Base-by-base conservation (phyloP, 1,284 basidiomycete genomes). In the Amylostereum areolatum region DNA sequence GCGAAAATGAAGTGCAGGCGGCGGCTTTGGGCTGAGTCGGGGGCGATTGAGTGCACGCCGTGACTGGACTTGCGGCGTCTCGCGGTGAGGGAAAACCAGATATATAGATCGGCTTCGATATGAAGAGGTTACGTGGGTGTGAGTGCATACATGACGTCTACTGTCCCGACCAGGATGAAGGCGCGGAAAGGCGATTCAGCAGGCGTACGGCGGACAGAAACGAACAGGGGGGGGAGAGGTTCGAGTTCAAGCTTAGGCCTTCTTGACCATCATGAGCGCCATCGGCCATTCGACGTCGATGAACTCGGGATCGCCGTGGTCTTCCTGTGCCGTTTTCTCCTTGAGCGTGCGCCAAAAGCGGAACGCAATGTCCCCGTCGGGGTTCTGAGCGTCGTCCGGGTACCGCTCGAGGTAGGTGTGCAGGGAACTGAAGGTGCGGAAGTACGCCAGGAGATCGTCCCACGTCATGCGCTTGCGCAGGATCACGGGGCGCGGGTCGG, bases 221-320 rank as follows among this genome's bases (percentile, higher is more conserved):
- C 18, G 18, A 18, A 18, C 18, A 18, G 18, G 18, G 18, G 18
- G 18, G 18, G 18, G 18, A 18, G 18, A 18, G 18, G 18, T 18
- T 18, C 18, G 18, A 18, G 18, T 18, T 18, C 18, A 18, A 35
- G 25, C 41, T 43, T 27, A 46, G 12, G 40, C 35, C 8, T 41
- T 35, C 57, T 70, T 72, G 27, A 72, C 80, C 54, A 89, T 66
- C 29, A 89, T 62, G 52, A 89, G 56, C 9, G 83, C 84, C 47
- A 90, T 58, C 3, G 86, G 85, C 85, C 85, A 91, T 58, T 85
- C 87, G 3, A 89, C 73, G 32, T 74, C 73, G 2, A 90, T 63
- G 33, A 67, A 61, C 44, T 80, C 78, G 31, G 55, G 59, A 51
- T 73, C 57, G 0, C 65, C 67, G 6, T 65, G 66, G 37, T 60